Evolutionary conservation across 2,329 filamentous ascomycete genomes (phyloP).

Genomic region (Xylaria sp.): DNA sequence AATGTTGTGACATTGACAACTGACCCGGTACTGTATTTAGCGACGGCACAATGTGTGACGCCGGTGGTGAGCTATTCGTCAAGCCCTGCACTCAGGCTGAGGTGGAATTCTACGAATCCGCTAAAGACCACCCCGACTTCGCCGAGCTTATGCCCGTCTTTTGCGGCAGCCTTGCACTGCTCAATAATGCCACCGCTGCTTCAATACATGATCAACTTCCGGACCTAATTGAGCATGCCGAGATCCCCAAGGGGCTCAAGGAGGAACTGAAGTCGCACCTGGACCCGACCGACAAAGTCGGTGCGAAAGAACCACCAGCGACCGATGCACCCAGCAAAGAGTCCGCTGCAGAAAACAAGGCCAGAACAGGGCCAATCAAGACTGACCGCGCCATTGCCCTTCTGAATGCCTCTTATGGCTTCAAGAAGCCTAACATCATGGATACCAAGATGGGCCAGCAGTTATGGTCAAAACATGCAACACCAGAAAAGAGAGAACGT

Average conservation of each 20-base stretch:
- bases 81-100: constrained; percentile 92
- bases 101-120: constrained; percentile 88
- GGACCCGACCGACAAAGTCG: constrained; percentile 35
- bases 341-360: constrained; percentile 43
- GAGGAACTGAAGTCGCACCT: constrained; percentile 54
- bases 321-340: constrained; percentile 33
- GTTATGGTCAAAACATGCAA: constrained; percentile 82
- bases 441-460: constrained; percentile 91
- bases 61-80: constrained; percentile 85
- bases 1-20: constrained; percentile 10
- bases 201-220: constrained; percentile 62
- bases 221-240: constrained; percentile 51
- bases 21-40: constrained; percentile 57
- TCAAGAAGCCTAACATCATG: constrained; percentile 85
- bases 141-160: constrained; percentile 84
- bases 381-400: constrained; percentile 86
- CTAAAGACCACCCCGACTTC: constrained; percentile 75
- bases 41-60: constrained; percentile 88
- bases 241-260: constrained; percentile 56
- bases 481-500: constrained; percentile 65
- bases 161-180: constrained; percentile 81
- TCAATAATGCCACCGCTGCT: constrained; percentile 59
- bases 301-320: constrained; percentile 17
- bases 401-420: constrained; percentile 84
- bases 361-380: constrained; percentile 69